These are phyloP conservation scores for Vicia faba DNA, from an alignment of 306 rosid genomes.

Conservation along the genomic window DNA sequence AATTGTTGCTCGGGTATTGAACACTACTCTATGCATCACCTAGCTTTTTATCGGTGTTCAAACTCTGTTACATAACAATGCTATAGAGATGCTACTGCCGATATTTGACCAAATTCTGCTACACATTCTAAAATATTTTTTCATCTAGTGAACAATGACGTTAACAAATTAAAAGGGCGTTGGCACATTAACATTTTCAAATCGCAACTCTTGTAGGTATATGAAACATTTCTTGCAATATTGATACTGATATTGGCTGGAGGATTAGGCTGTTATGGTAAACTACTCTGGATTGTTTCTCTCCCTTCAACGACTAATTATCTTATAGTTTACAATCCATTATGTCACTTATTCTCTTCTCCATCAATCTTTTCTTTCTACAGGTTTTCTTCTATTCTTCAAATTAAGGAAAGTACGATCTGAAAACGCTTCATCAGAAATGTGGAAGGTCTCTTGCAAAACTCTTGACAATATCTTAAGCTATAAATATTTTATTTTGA, in stretches of 20 bases:
- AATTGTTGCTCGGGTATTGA: slow-evolving; percentile 57
- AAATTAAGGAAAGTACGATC: slow-evolving; percentile 63
- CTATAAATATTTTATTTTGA: no score
- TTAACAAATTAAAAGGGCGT: no score
- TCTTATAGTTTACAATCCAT: not conserved
- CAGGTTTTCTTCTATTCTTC: slow-evolving; percentile 59
- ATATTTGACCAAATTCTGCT: not conserved
- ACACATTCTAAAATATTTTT: no score
- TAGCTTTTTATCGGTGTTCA: not conserved
- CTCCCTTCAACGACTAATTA: not conserved
- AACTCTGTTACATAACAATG: not conserved
- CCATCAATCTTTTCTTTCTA: not conserved
- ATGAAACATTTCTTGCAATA: slow-evolving; percentile 55
- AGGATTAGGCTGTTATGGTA: slow-evolving; percentile 70
- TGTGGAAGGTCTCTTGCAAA: slow-evolving; percentile 61
- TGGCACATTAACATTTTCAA: not conserved
- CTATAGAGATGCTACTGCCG: not conserved
- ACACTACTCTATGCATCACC: not conserved
- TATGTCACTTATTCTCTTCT: slow-evolving; percentile 2
- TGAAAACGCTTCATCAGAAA: slow-evolving; percentile 68
- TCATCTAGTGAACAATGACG: no score
- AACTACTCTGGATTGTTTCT: slow-evolving; percentile 25
- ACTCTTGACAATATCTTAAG: not conserved
- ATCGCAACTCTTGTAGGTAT: slow-evolving; percentile 52
- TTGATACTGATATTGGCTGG: slow-evolving; percentile 53